Conservation (phyloP, 176 grass and related monocot species). For the Oryza brachyantha region DNA sequence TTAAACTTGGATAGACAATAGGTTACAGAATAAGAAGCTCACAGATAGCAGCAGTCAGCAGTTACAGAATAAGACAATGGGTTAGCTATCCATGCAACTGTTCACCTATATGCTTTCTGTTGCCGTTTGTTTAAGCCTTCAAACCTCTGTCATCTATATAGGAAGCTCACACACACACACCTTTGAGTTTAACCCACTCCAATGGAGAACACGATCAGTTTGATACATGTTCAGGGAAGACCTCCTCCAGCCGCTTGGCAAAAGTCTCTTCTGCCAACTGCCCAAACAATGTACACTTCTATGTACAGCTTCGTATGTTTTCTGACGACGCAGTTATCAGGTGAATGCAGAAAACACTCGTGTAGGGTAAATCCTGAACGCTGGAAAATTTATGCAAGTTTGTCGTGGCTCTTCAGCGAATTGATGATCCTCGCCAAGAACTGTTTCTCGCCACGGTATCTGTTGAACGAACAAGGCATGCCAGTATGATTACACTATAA, state of each 20-base stretch:
- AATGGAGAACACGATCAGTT: not conserved
- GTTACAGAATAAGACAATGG: not conserved
- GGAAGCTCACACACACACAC: too few species aligned
- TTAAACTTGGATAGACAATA: not conserved
- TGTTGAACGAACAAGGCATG: slow-evolving; percentile 31
- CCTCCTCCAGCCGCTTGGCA: not conserved
- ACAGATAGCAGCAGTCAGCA: not conserved
- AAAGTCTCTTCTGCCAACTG: not conserved
- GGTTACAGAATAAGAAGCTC: too few species aligned
- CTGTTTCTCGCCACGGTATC: slow-evolving; percentile 74
- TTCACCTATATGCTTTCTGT: not conserved
- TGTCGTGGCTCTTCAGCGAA: slow-evolving; percentile 20
- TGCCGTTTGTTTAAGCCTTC: not conserved
- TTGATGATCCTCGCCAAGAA: slow-evolving; percentile 65
- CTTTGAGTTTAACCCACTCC: not conserved
- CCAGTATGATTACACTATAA: slow-evolving; percentile 15
- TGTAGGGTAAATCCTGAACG: not conserved
- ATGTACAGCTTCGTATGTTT: not conserved
- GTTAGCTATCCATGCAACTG: not conserved
- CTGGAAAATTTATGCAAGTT: slow-evolving; percentile 2
- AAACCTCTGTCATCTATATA: not conserved
- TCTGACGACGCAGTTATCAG: not conserved
- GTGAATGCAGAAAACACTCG: not conserved
- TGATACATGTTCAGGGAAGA: slow-evolving; percentile 1
- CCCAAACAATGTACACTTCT: not conserved